phyloP scores from a whole-genome alignment of 1,139 yeast genomes.

The Magnusiomyces tetraspermus region DNA sequence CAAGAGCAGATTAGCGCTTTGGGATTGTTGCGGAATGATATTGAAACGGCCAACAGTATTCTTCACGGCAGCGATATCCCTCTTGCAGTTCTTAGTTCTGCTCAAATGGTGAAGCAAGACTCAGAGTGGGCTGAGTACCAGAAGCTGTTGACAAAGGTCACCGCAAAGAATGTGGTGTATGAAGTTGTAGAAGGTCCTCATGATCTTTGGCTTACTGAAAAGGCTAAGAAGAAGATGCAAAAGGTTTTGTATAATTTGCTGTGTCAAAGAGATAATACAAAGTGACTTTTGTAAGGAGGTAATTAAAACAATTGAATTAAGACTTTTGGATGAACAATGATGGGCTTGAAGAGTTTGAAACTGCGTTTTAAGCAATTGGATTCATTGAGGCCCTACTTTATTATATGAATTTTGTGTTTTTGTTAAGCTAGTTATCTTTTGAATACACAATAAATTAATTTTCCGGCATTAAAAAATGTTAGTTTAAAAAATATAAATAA shows the following conservation, averaged over 20 bases:
- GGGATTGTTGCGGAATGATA: slow-evolving; percentile 56
- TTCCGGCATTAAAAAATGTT: too few relatives aligned
- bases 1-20: slow-evolving; percentile 70
- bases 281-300: too few relatives aligned
- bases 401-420: too few relatives aligned
- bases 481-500: too few relatives aligned
- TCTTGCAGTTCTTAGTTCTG: slow-evolving; percentile 61
- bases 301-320: too few relatives aligned
- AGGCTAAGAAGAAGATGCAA: slow-evolving; percentile 25
- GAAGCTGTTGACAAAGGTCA: slow-evolving; percentile 52
- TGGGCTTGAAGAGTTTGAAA: too few relatives aligned
- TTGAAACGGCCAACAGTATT: slow-evolving; percentile 42
- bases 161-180: slow-evolving; percentile 49
- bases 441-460: too few relatives aligned
- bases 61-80: slow-evolving; percentile 40
- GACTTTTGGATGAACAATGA: too few relatives aligned
- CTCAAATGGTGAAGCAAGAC: slow-evolving; percentile 53
- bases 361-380: too few relatives aligned
- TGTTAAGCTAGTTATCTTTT: too few relatives aligned
- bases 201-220: slow-evolving; percentile 45
- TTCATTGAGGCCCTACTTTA: too few relatives aligned
- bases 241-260: slow-evolving; percentile 22
- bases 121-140: slow-evolving; percentile 81
- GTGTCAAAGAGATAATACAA: slow-evolving; percentile 10
- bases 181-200: slow-evolving; percentile 64